phyloP scores from a whole-genome alignment of 1,139 yeast genomes.

The Sporopachydermia cereana region DNA sequence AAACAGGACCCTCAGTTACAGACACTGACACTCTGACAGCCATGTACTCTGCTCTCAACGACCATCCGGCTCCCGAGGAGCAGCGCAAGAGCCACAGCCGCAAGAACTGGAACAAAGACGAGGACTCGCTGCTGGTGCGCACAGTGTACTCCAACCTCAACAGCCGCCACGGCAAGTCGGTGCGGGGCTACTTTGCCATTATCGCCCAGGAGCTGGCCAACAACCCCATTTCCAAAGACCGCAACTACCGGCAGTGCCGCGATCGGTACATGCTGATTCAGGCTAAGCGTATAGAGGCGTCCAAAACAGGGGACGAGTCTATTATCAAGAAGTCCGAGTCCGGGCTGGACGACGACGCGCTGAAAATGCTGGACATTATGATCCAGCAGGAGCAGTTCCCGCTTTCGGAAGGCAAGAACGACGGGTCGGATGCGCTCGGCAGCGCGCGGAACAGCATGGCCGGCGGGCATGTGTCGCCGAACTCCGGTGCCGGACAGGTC shows the following conservation, averaged over 20 bases:
- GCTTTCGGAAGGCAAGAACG: slow-evolving; percentile 3
- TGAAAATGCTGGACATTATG: slow-evolving; percentile 5
- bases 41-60: background rate
- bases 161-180: slow-evolving; percentile 2
- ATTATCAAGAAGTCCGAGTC: slow-evolving; percentile 3
- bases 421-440: background rate
- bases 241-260: background rate
- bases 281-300: background rate
- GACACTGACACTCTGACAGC: no score
- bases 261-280: slow-evolving; percentile 3
- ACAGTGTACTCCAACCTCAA: slow-evolving; percentile 2
- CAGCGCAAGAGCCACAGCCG: background rate
- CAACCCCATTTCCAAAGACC: slow-evolving; percentile 3
- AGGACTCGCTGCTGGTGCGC: slow-evolving; percentile 1
- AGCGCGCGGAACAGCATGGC: background rate
- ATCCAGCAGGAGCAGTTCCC: slow-evolving; percentile 5
- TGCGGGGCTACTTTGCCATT: slow-evolving; percentile 1
- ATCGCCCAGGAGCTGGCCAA: slow-evolving; percentile 5
- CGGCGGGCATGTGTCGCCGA: background rate
- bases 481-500: background rate
- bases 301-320: slow-evolving; percentile 1
- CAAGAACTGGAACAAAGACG: slow-evolving; percentile 5
- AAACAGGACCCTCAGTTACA: no score
- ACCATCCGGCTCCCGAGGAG: slow-evolving; percentile 2
- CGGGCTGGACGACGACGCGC: background rate